Evolutionary conservation across 305 asterid species (phyloP).

Genomic region (Fraxinus velutina): DNA sequence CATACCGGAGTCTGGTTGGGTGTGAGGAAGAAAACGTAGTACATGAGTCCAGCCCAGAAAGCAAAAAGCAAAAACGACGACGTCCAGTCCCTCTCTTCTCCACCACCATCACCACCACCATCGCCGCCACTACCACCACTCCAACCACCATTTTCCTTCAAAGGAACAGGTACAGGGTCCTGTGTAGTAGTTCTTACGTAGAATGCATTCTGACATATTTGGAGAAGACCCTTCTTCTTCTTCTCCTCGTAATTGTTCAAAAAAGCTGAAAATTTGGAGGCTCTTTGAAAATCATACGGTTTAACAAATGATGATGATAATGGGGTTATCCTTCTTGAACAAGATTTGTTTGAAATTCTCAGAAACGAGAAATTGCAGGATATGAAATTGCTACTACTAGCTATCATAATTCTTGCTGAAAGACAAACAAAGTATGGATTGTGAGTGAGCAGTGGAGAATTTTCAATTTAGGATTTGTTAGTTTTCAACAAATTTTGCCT

Average conservation of each 20-base stretch:
- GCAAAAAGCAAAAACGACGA: constrained; percentile 69
- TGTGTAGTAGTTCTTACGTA: constrained; percentile 40
- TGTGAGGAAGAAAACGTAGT: constrained; percentile 68
- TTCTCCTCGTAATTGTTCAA: neutral
- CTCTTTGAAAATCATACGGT: neutral
- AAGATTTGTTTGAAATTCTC: constrained; percentile 27
- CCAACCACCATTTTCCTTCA: constrained; percentile 28
- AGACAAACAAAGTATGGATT: neutral
- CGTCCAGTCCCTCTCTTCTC: constrained; percentile 80
- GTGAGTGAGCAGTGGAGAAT: neutral
- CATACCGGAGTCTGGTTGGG: constrained; percentile 88
- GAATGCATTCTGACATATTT: constrained; percentile 36
- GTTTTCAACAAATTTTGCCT: neutral
- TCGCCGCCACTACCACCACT: constrained; percentile 17
- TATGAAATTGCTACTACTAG: constrained; percentile 30
- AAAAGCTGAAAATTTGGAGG: constrained; percentile 18
- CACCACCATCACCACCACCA: constrained; percentile 39
- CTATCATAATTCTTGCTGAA: constrained; percentile 33
- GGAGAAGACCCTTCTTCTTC: constrained; percentile 27
- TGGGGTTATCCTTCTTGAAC: neutral
- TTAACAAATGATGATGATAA: constrained; percentile 11
- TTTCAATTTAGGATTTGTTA: neutral
- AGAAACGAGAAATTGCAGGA: constrained; percentile 48
- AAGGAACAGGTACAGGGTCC: constrained; percentile 35
- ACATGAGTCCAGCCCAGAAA: constrained; percentile 78